Base-by-base conservation (phyloP, 2,329 filamentous ascomycete genomes). In the Sporothrix brasiliensis region DNA sequence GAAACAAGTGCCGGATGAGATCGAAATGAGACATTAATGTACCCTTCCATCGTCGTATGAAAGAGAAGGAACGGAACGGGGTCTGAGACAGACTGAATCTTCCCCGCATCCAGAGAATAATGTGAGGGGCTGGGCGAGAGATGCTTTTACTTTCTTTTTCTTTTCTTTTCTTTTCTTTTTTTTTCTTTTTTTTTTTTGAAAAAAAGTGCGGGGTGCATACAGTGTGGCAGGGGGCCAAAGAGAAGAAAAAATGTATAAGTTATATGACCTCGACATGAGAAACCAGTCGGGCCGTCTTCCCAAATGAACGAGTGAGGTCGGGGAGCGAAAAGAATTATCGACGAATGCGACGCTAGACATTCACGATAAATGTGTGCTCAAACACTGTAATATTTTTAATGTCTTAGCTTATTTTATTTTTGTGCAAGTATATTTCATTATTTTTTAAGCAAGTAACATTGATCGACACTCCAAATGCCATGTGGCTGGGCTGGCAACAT, bases 41-140 rank as follows among this genome's bases (percentile, higher is more conserved):
- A 34, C 56, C 58, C 24, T 5, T n/a, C 1, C 19, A 5, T 30
- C 21, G 7, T 49, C 3, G 13, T 27, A 30, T 30, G 13, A 14
- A 34, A 60, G 54, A 19, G 34, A 44, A 61, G 39, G 6, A 47
- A 34, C 0, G n/a, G 54, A 7, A 41, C 5, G 16, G 30, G 11
- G n/a, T 44, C 16, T 61, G 56, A 44, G 34, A 61, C 39, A 44
- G 56, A 7, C 6, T 10, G n/a, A 5, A 44, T 41, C n/a, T 39
- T 53, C 50, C 50, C 65, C 65, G 65, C 65, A 68, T 56, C 41
- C 60, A 49, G 24, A n/a, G 47, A 41, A 39, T 27, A 66, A n/a
- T 19, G 44, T 14, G 27, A 30, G 27, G 27, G 27, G 27, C 27
- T 47, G 30, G 21, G 50, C 50, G 47, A 44, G 34, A 4, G 34